Base-by-base conservation (phyloP, 192 early-diverging fungal genomes). In the Podila verticillata region DNA sequence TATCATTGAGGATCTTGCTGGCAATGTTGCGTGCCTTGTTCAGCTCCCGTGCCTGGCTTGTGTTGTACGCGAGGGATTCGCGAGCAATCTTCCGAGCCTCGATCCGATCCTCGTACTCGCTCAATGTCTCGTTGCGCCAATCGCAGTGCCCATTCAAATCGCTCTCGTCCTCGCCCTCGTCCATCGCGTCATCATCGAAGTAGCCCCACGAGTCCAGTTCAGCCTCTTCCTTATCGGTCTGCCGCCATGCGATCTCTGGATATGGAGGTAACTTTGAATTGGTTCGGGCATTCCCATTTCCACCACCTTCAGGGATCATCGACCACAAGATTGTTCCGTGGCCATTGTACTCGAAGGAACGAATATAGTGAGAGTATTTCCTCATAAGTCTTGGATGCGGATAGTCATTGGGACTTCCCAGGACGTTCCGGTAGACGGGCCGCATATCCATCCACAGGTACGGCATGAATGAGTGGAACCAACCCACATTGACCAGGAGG, bases 321-420 rank as follows among this genome's bases (percentile, higher is more conserved):
- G 66, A 39, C 15, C 54, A 34, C 61, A 75, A 48, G 13, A 75
- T 63, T 2, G 54, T 57, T 1, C 67, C 67, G 44, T 75, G 74
- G 5, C 74, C 74, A 54, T 75, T 75, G 48, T 69, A 75, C 26
- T 75, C 74, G 30, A 75, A 75, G 1, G 74, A 57, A 32, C 57
- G 61, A 57, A 75, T 75, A 2, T 69, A 26, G 35, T 75, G 74
- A 35, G 49, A 34, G 36, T 75, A 51, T 56, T 75, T 75, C 17
- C 39, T 47, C 57, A 75, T 65, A 5, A 39, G 35, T 34, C 12
- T 75, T 0, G 26, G 19, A 10, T 66, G 34, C 3, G 74, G 74
- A 56, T 75, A 75, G 8, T 75, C 67, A 56, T 68, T 64, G 10
- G 54, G 19, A 6, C 67, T 32, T n/a, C 67, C 74, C 24, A 70